Base-by-base conservation (phyloP, 192 early-diverging fungal species). In the Coemansia sp. region DNA sequence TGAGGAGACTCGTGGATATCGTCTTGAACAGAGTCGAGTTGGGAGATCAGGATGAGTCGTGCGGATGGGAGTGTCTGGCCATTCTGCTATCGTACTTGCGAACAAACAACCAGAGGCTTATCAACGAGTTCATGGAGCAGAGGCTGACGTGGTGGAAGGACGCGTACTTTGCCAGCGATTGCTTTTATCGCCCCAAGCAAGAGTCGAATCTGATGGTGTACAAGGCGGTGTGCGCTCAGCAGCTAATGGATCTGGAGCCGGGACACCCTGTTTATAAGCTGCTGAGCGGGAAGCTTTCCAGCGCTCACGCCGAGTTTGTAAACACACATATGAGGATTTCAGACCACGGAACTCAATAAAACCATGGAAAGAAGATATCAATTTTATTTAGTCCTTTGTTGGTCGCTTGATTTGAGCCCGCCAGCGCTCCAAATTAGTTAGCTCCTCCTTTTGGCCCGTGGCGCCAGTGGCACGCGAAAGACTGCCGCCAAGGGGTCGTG, bases 371-470 rank as follows among this genome's bases (percentile, higher is more conserved):
- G 40, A 37, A 42, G 16, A 24, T 38, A 60, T 13, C 26, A 0
- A 3, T 42, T 9, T 2, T 43, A 31, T 26, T 31, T n/a, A 60
- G 23, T 40, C 14, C 37, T 63, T 34, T 63, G 77, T 77, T 43
- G 62, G 51, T 45, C 71, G 75, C 63, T 69, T 77, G 37, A 76
- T 57, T 59, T 83, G 82, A 38, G 70, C 64, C 65, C 75, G 74
- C 76, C 67, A 65, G 46, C 73, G 76, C 56, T 78, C 82, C 13
- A 83, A 68, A 55, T 79, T 76, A 2, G 82, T 73, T 38, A 72
- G 70, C 2, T 76, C 68, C 45, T 83, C 82, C 64, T 75, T 77
- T 58, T 61, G 65, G 7, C 55, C 59, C 5, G 40, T 51, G 20
- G 46, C 48, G 20, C 53, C 56, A 10, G 64, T 35, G 16, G 58